Percentiles rank a stretch among this genome's conserved stretches.
phyloP scores from a whole-genome alignment of 345 rosid genomes.

The Carallia brachiata region DNA sequence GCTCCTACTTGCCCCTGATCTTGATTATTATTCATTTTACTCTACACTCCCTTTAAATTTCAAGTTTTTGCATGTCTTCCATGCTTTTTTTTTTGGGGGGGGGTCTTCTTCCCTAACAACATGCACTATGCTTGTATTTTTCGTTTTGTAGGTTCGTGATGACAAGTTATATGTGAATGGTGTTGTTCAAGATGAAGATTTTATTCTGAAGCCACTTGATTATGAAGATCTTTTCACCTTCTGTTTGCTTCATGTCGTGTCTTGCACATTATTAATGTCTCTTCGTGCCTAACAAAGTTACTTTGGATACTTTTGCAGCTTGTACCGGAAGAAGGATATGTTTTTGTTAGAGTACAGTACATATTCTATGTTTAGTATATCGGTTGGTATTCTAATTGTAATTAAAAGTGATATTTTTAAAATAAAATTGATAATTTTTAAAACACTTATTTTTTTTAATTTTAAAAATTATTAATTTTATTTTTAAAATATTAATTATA shows the following conservation, averaged over 20 bases:
- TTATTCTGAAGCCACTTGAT: slow-evolving; percentile 63
- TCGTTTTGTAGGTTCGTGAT: slow-evolving; percentile 51
- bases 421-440: too few relatives aligned
- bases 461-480: too few relatives aligned
- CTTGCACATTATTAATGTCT: not conserved
- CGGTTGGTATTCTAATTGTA: too few relatives aligned
- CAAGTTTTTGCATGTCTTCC: not conserved
- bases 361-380: too few relatives aligned
- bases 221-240: slow-evolving; percentile 29
- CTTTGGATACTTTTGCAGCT: slow-evolving; percentile 38
- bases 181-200: slow-evolving; percentile 57
- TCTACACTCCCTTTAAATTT: not conserved
- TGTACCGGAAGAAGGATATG: slow-evolving; percentile 71
- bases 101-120: not conserved
- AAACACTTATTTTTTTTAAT: too few relatives aligned
- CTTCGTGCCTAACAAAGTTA: not conserved
- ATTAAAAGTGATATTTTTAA: too few relatives aligned
- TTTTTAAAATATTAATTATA: too few relatives aligned
- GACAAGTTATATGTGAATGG: slow-evolving; percentile 76
- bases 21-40: not conserved
- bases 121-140: not conserved
- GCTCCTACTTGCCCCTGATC: slow-evolving; percentile 2
- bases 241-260: not conserved
- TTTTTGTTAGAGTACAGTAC: slow-evolving; percentile 24
- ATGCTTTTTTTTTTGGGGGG: not conserved